Conservation (phyloP, 2,329 filamentous ascomycete genomes). For the Ceratocystis cubensis region DNA sequence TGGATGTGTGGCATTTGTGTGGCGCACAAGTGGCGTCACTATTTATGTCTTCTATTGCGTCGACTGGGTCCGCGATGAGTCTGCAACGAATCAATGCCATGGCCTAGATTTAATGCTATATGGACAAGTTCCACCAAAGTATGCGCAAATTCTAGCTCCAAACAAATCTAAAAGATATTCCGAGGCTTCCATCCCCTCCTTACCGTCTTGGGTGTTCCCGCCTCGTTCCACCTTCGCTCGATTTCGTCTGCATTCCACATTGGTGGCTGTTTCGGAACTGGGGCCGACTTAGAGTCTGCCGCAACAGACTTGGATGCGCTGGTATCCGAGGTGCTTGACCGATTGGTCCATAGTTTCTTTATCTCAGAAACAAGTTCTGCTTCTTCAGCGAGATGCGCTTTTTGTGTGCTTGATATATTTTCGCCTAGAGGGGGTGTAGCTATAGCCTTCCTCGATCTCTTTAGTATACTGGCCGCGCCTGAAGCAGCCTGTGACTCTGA, state of each 20-base stretch:
- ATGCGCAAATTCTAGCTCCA: not conserved
- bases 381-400: not conserved
- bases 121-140: not conserved
- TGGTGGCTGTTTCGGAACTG: not conserved
- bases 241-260: not conserved
- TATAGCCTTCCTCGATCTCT: not conserved
- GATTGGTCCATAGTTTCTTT: not conserved
- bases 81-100: not conserved
- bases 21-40: not conserved
- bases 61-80: not conserved
- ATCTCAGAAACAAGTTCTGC: not conserved
- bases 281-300: not conserved
- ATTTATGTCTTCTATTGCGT: not conserved
- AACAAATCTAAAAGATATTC: not conserved
- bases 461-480: not conserved
- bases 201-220: not conserved
- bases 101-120: constrained; percentile 2
- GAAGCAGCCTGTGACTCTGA: not conserved
- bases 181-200: not conserved
- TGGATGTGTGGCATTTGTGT: not conserved
- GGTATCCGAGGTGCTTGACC: not conserved
- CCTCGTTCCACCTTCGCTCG: constrained; percentile 3
- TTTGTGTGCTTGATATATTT: not conserved
- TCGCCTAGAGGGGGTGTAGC: not conserved
- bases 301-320: not conserved